Evolutionary conservation across 495 filamentous ascomycete genomes (phyloP), one percentile per base, ranked within the genome.

Genomic region (Chaetomium fimeti): DNA sequence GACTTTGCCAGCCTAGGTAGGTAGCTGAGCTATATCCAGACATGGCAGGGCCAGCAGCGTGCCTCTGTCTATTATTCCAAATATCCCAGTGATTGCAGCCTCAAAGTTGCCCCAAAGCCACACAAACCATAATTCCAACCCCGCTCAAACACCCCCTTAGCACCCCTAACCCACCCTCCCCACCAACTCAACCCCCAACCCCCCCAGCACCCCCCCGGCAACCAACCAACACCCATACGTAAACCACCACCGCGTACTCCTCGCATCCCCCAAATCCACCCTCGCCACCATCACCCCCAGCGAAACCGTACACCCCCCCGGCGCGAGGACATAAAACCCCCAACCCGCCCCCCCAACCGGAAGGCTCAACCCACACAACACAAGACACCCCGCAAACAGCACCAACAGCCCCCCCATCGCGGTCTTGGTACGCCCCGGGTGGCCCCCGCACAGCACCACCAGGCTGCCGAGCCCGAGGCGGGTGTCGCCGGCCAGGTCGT

Each of bases 241-340:
- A 48, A 81, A 81, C 76, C 76, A 81, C 73, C 72, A 74, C 73
- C 70, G 74, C 60, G 76, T 79, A 60, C 72, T 76, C 5, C 62
- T 66, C 12, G 75, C 63, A 32, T 76, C 69, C 27, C 73, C 66
- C 42, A 81, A 56, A 56, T 79, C 69, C 13, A 81, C 78, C 16
- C 61, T 64, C 25, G 64, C 63, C 27, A 81, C 70, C 78, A 80
- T 79, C 15, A 61, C 63, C 1, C 70, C 73, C 4, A 79, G 58
- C 6, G 72, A 69, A 18, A 74, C 45, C 24, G 68, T 54, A 4
- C 64, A 71, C 3, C 77, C 77, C 0, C 70, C 71, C 1, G 60
- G 65, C 0, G 70, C 66, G n/a, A 76, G 62, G 20, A 66, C 58
- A 49, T 73, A 72, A 53, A 27, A 73, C 15, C 1, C 20, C 11